Evolutionary conservation across 345 rosid genomes (phyloP), one percentile per base, ranked within the genome.

Genomic region (Abelmoschus esculentus): DNA sequence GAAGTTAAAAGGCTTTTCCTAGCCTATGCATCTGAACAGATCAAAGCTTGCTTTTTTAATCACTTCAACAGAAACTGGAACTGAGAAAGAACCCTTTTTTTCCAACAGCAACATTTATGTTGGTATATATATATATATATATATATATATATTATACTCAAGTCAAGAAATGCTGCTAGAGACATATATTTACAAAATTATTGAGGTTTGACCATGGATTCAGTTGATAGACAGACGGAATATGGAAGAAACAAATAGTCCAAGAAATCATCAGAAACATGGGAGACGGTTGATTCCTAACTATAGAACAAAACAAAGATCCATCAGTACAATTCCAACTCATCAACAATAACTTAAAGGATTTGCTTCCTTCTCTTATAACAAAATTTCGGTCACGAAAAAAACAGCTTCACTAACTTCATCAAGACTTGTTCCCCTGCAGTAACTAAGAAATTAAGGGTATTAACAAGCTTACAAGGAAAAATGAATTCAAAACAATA

Each of bases 361-460:
- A 54, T 53, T 18, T 0, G 12, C 57, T 53, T 53, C 59, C 29
- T 19, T n/a, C n/a, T 7, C 60, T 55, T 10, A 22, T 55, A 55
- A 76, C 74, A 80, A 82, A 75, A 74, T 73, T 66, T 55, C 56
- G 26, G 15, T 68, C 54, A 6, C 7, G n/a, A 19, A 8, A 56
- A 57, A 19, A 13, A 47, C 65, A 66, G 8, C n/a, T 56, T 65
- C 77, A 18, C 29, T 59, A 36, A n/a, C 28, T 70, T 83, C 47
- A 73, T 28, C 79, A 61, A 52, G 78, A 56, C 59, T 63, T 62
- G 38, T 64, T 70, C 67, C 78, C 84, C 86, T 80, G 80, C 74
- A 76, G 28, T 26, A 38, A 74, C 13, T 56, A 32, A 18, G 46
- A 70, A 5, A 1, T 7, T 7, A 3, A 29, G 57, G 34, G 70